Base-by-base conservation (phyloP, 2,329 filamentous ascomycete genomes). In the Colletotrichum shisoi region DNA sequence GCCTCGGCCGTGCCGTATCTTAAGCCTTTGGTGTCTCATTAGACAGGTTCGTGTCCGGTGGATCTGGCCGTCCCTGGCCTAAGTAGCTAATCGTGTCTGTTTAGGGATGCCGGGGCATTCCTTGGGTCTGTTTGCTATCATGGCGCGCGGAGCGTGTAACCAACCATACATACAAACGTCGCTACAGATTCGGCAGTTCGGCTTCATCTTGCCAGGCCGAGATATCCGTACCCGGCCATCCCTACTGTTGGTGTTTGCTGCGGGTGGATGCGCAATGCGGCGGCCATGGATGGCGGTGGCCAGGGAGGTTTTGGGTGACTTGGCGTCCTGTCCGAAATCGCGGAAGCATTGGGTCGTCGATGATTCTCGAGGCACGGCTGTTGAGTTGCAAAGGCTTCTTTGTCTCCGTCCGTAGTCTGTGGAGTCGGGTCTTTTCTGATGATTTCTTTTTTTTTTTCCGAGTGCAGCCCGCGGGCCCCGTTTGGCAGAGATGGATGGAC, bases 151-250 rank as follows among this genome's bases (percentile, higher is more conserved):
- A 37, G 12, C 17, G 8, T 24, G 49, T 6, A 37, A 15, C 8
- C 21, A 37, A 15, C 8, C 21, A 15, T 3, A 24, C 11, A n/a
- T 34, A 31, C 6, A 31, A 31, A 31, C 27, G 7, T n/a, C 17
- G 7, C 40, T 37, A 27, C 19, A 12, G 37, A 17, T 17, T 34
- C 27, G 27, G 42, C 27, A 17, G 42, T 31, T 27, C 27, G 42
- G 8, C 27, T 46, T 57, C 17, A 46, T 46, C 34, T 48, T 9
- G 39, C 12, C 62, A 40, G 37, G 62, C 62, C 62, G 62, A 64
- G 56, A 46, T 17, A 64, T 42, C 62, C 62, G 62, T 34, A 45
- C 44, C n/a, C n/a, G 19, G 27, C 8, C 15, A 15, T 19, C 19
- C 19, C 27, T 52, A 24, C 27, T 34, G 27, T 31, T 8, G 4